Base-by-base conservation (phyloP, 805 yeast genomes). In the Teunomyces stri region DNA sequence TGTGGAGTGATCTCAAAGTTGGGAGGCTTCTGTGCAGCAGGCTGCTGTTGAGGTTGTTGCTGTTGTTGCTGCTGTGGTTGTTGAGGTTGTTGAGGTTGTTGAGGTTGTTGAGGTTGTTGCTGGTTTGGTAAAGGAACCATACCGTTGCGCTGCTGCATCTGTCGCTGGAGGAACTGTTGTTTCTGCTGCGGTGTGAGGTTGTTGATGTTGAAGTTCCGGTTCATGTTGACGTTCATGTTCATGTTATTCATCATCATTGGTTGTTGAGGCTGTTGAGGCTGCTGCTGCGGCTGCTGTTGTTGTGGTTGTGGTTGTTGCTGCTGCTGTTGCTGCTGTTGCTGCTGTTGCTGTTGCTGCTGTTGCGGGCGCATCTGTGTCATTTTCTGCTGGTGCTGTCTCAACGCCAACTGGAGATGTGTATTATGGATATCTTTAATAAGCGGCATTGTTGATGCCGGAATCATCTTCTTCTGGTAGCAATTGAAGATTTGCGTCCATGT, bases 401-500 rank as follows among this genome's bases (percentile, higher is more conserved):
- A 56, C 7, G 83, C 73, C 48, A 83, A 61, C 54, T 82, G 88
- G 49, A 81, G 70, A 62, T 85, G 91, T 43, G 84, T 69, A 41
- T 79, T 76, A 62, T 89, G 89, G 6, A 85, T 81, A 49, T 81
- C 84, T 60, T 80, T 83, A 38, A 87, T 81, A 20, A 78, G 63
- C 12, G 79, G 79, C 70, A 84, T 68, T 22, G 78, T 79, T 29
- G 81, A 76, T 5, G 79, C 76, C 1, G 87, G 81, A 34, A 87
- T 66, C 49, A 80, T 71, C 49, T 80, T 81, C 52, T 79, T 76
- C 52, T 80, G 78, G 38, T 82, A 65, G 54, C 83, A 76, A 36
- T 83, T 85, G 63, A 83, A 80, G 25, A 89, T 81, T 60, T 83
- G 87, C 18, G 81, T 79, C 96, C 96, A 90, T 5, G 95, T 87